These are phyloP conservation scores for Xylaria venustula DNA, from an alignment of 495 filamentous ascomycete species.

Conservation along the genomic window DNA sequence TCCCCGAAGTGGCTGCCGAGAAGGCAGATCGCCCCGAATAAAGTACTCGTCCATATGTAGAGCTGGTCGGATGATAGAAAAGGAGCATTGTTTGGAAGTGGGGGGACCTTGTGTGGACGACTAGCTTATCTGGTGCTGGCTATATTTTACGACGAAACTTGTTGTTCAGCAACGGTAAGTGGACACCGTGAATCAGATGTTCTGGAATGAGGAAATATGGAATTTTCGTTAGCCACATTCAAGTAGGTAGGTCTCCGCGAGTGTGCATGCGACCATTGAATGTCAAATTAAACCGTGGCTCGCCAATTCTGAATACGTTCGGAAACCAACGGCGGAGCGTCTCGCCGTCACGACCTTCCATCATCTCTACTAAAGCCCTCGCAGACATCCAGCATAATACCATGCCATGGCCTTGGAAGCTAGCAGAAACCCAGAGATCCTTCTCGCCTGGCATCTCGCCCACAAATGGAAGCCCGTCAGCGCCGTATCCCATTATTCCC, in stretches of 20 bases:
- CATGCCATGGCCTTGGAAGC: conserved; percentile 62
- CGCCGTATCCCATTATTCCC: conserved; percentile 60
- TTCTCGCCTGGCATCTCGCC: conserved; percentile 42
- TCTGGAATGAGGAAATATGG: too few species aligned
- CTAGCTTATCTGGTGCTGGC: too few species aligned
- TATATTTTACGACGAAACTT: too few species aligned
- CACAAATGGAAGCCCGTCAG: conserved; percentile 58
- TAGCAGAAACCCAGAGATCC: conserved; percentile 49
- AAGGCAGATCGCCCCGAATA: conserved; percentile 55
- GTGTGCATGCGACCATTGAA: conserved; percentile 42
- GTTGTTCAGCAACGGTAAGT: too few species aligned
- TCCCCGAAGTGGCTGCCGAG: conserved; percentile 38
- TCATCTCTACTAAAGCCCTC: conserved; percentile 51
- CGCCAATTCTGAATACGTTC: conserved; percentile 42
- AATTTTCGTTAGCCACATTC: too few species aligned
- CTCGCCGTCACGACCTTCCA: conserved; percentile 36
- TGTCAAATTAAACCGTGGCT: conserved; percentile 41
- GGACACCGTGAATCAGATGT: too few species aligned
- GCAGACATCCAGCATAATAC: conserved; percentile 58
- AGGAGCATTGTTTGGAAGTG: too few species aligned
- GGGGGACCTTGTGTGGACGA: too few species aligned
- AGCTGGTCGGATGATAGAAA: too few species aligned
- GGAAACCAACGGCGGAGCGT: conserved; percentile 51
- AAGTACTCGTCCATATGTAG: conserved; percentile 57
- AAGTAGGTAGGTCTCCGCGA: not conserved